These are phyloP conservation scores for Chrysoporthe cubensis DNA, from an alignment of 2,329 filamentous ascomycete species.

Conservation along the genomic window DNA sequence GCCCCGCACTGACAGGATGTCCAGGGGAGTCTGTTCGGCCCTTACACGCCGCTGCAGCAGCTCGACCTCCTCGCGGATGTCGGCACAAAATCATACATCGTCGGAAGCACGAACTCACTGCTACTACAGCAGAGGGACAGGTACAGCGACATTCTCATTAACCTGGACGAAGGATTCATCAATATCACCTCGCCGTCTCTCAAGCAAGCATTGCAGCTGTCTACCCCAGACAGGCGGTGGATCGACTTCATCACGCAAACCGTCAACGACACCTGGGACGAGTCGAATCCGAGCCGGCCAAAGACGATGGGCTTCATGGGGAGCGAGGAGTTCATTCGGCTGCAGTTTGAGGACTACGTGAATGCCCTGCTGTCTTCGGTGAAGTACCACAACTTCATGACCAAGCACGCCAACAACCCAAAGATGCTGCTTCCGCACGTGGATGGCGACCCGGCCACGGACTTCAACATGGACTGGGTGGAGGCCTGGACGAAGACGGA, in stretches of 20 bases:
- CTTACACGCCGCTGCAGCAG: conserved; percentile 95
- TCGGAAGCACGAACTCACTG: conserved; percentile 94
- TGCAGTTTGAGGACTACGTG: conserved; percentile 97
- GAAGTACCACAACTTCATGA: conserved; percentile 80
- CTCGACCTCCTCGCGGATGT: conserved; percentile 91
- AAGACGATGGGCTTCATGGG: conserved; percentile 94
- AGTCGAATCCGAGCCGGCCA: conserved; percentile 83
- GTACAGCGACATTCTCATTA: conserved; percentile 95
- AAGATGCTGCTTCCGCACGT: conserved; percentile 65
- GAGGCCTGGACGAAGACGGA: conserved; percentile 87
- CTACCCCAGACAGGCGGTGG: conserved; percentile 88
- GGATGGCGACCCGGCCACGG: conserved; percentile 81
- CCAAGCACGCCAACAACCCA: conserved; percentile 57
- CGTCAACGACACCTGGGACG: conserved; percentile 96
- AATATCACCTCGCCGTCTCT: conserved; percentile 83
- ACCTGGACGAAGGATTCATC: conserved; percentile 87
- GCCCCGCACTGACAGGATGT: conserved; percentile 20
- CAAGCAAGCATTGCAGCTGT: conserved; percentile 74
- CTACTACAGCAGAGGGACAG: conserved; percentile 92
- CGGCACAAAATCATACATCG: conserved; percentile 95
- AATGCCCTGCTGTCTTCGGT: conserved; percentile 84
- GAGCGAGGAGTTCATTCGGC: conserved; percentile 94
- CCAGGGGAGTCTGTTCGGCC: conserved; percentile 89
- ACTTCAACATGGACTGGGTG: conserved; percentile 85
- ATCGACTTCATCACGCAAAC: conserved; percentile 94